Evolutionary conservation across 331 rosid species (phyloP).

Genomic region (Telfairia occidentalis): DNA sequence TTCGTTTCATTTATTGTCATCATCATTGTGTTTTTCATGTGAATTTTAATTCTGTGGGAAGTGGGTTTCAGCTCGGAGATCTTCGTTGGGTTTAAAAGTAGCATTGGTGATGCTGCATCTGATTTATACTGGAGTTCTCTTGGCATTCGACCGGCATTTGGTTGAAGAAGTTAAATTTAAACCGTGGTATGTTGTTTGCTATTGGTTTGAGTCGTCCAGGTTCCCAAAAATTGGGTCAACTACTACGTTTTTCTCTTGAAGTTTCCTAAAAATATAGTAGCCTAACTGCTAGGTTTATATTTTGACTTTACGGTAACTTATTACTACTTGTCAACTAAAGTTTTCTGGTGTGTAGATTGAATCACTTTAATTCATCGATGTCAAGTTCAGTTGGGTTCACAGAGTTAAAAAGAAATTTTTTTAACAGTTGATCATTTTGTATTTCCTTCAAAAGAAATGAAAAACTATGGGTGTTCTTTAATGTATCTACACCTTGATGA

Average conservation of each 20-base stretch:
- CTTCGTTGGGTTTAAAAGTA: conserved; percentile 58
- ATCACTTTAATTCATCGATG: not conserved
- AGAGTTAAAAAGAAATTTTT: not conserved
- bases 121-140: conserved; percentile 50
- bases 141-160: conserved; percentile 60
- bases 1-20: conserved; percentile 2
- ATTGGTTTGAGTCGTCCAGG: not conserved
- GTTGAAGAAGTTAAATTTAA: conserved; percentile 52
- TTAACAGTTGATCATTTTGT: not conserved
- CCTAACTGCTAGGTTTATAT: not conserved
- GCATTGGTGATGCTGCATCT: conserved; percentile 57
- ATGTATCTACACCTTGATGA: not conserved
- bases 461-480: not conserved
- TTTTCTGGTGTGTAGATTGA: not conserved
- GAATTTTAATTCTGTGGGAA: not conserved
- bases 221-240: not conserved
- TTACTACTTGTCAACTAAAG: not conserved
- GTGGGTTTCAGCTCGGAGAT: conserved; percentile 64
- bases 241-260: not conserved
- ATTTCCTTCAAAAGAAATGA: not conserved
- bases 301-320: not conserved
- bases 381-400: conserved; percentile 1
- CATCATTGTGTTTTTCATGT: not conserved
- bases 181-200: conserved; percentile 49
- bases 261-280: not conserved